Conservation (phyloP, 2,329 filamentous ascomycete genomes). For the Diaporthe sp. region DNA sequence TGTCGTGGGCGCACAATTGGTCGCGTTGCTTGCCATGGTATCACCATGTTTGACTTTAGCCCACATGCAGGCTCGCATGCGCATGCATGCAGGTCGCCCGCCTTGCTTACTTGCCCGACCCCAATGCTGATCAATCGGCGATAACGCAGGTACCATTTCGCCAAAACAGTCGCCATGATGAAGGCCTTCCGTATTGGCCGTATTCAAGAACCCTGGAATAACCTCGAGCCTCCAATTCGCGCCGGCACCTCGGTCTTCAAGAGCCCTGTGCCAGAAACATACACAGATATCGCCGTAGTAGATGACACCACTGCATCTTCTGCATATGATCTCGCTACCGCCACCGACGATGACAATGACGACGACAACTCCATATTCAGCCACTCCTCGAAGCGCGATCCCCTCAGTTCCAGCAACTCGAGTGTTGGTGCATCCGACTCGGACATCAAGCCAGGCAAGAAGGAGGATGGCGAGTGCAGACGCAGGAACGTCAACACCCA, state of each 20-base stretch:
- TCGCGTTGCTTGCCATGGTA: background rate
- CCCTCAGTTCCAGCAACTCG: slow-evolving; percentile 30
- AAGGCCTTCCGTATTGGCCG: slow-evolving; percentile 69
- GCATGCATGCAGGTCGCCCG: background rate
- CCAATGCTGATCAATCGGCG: slow-evolving; percentile 40
- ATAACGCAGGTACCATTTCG: slow-evolving; percentile 65
- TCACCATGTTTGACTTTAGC: background rate
- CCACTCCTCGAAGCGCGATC: slow-evolving; percentile 17
- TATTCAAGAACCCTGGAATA: slow-evolving; percentile 58
- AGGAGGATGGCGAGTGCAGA: background rate
- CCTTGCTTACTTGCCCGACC: background rate
- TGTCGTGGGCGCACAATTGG: background rate
- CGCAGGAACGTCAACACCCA: background rate
- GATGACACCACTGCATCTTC: background rate
- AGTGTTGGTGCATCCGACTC: slow-evolving; percentile 16
- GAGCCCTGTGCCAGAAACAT: background rate
- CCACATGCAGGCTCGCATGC: background rate
- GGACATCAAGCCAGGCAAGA: background rate
- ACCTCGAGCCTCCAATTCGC: slow-evolving; percentile 67
- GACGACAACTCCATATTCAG: slow-evolving; percentile 28
- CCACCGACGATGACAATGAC: slow-evolving; percentile 5
- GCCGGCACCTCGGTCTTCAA: slow-evolving; percentile 8
- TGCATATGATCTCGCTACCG: background rate
- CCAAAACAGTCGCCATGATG: slow-evolving; percentile 65
- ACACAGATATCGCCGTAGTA: background rate